These are phyloP conservation scores for Sordariomycetes sp. DNA, from an alignment of 2,329 filamentous ascomycete species.

Conservation along the genomic window DNA sequence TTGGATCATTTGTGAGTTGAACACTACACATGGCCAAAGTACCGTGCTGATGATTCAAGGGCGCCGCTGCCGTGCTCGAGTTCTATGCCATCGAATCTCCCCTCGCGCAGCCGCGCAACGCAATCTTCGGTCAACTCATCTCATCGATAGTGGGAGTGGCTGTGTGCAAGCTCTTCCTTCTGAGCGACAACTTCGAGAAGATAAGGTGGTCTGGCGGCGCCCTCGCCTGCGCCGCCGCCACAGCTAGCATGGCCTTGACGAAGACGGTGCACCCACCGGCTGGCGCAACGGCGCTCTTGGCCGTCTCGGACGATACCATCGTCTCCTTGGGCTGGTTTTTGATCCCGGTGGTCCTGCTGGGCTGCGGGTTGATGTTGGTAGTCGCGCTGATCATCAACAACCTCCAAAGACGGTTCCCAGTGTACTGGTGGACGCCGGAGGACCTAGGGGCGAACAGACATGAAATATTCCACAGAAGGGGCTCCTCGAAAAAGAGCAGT, in stretches of 20 bases:
- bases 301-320: conserved; percentile 48
- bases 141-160: conserved; percentile 50
- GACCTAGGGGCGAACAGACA: conserved; percentile 10
- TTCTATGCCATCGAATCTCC: conserved; percentile 66
- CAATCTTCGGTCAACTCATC: conserved; percentile 57
- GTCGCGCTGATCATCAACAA: conserved; percentile 62
- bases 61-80: conserved; percentile 66
- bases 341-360: conserved; percentile 53
- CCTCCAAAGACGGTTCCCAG: conserved; percentile 54
- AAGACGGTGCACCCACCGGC: conserved; percentile 67
- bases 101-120: conserved; percentile 63
- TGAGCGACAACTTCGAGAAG: conserved; percentile 34
- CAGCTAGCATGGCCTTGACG: conserved; percentile 57
- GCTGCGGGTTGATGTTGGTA: conserved; percentile 49
- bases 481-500: not conserved
- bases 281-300: conserved; percentile 63
- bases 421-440: conserved; percentile 60
- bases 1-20: conserved; percentile 59
- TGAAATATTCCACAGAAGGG: not conserved
- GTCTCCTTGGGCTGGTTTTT: conserved; percentile 58
- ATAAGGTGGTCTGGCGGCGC: conserved; percentile 57
- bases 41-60: conserved; percentile 31
- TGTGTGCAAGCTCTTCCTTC: conserved; percentile 56
- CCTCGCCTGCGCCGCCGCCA: conserved; percentile 54
- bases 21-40: not conserved